Percentiles rank a stretch among this genome's conserved stretches.
phyloP scores from a whole-genome alignment of 306 rosid genomes.

The Lithocarpus polystachyus region DNA sequence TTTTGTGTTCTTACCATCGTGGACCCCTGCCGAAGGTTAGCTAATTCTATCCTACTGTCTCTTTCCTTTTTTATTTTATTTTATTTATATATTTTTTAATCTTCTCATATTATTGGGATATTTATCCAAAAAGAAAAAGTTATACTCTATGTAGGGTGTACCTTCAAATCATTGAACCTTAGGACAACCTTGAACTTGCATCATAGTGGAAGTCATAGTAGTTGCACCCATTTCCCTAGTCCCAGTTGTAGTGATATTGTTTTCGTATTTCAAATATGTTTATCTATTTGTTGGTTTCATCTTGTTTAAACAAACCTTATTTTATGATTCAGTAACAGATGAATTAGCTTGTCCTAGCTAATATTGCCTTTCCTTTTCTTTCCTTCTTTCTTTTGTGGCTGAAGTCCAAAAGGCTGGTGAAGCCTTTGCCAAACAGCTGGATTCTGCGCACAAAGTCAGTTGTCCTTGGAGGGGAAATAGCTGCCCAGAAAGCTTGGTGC shows the following conservation, averaged over 20 bases:
- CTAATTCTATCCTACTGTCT: conserved; percentile 17
- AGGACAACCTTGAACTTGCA: neutral
- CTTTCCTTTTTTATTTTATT: conserved; percentile 13
- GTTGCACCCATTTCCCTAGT: neutral
- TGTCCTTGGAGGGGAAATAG: conserved; percentile 97
- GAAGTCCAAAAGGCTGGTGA: conserved; percentile 75
- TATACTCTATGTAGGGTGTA: too few relatives aligned
- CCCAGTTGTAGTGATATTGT: neutral
- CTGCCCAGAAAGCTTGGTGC: conserved; percentile 98
- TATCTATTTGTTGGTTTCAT: neutral
- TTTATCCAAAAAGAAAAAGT: too few relatives aligned
- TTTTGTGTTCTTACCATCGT: conserved; percentile 51
- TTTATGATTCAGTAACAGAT: conserved; percentile 1
- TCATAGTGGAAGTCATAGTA: neutral
- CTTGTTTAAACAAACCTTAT: conserved; percentile 6
- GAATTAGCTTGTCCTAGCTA: conserved; percentile 23
- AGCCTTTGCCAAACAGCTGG: conserved; percentile 86
- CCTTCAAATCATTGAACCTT: neutral
- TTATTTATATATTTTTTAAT: too few relatives aligned
- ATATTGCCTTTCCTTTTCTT: conserved; percentile 15
- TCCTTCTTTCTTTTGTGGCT: conserved; percentile 33
- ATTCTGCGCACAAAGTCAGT: conserved; percentile 66
- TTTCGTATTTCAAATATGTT: conserved; percentile 4
- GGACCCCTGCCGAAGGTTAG: conserved; percentile 85
- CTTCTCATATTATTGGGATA: conserved; percentile 12